Base-by-base conservation (phyloP, 352 stramenopile genomes). In the Globisporangium polare region DNA sequence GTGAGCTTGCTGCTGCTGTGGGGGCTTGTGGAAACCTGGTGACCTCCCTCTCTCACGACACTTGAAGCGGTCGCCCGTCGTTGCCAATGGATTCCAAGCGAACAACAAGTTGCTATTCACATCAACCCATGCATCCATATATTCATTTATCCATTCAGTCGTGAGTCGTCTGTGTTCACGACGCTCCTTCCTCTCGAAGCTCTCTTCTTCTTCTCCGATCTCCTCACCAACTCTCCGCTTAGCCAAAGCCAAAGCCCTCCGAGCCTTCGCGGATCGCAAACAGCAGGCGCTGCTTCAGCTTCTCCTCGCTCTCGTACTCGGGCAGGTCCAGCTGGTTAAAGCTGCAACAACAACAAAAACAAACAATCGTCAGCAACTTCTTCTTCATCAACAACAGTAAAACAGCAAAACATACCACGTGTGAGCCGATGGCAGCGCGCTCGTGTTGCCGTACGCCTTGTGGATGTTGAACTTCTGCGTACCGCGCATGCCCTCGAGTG, bases 291-390 rank as follows among this genome's bases (percentile, higher is more conserved):
- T 99, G 94, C 71, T 94, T 96, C 66, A 99, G 81, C 76, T 98
- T 97, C 45, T 99, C 97, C 68, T 99, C 93, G 67, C 79, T 98
- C 46, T 94, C 90, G 78, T 99, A 99, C 62, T 97, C 89, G 18
- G 98, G 98, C 29, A 99, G 77, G 76, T 99, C 97, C 42, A 99
- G 78, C 58, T 98, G 94, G 75, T 99, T 99, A 72, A 99, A 99
- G 78, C 87, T 96, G 65, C 51, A 66, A 29, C 31, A 41, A 9
- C n/a, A n/a, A n/a, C 45, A 42, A 24, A 29, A 15, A 39, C 37
- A 1, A 37, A 54, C 7, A 27, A 50, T 17, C 7, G 43, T 50
- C 71, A 62, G 55, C 29, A 66, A n/a, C n/a, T n/a, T n/a, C n/a
- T n/a, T 29, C 24, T 18, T 7, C 58, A 49, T 0, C 17, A 63